phyloP scores from a whole-genome alignment of 306 rosid genomes.

The Corylus avellana region DNA sequence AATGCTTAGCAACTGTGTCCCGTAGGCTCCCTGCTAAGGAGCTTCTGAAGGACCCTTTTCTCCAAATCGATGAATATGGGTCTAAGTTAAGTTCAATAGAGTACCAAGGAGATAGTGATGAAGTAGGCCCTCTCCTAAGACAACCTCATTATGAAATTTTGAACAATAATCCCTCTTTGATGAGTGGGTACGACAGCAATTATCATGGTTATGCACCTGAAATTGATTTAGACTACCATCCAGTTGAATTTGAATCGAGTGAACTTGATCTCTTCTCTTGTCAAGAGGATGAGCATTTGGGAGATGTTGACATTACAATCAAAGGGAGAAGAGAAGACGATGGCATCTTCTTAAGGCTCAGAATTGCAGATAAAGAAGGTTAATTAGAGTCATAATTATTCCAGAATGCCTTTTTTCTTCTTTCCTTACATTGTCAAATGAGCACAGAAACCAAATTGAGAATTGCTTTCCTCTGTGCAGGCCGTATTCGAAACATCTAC shows the following conservation, averaged over 20 bases:
- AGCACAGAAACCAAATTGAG: constrained; percentile 18
- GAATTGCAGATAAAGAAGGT: constrained; percentile 94
- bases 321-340: constrained; percentile 75
- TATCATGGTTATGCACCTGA: constrained; percentile 48
- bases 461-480: constrained; percentile 39
- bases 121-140: constrained; percentile 47
- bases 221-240: constrained; percentile 45
- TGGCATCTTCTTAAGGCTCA: constrained; percentile 83
- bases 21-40: constrained; percentile 80
- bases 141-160: constrained; percentile 51
- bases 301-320: constrained; percentile 64
- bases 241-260: constrained; percentile 38
- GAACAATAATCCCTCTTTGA: constrained; percentile 35
- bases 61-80: constrained; percentile 67
- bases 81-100: constrained; percentile 45
- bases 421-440: background rate
- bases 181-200: constrained; percentile 44
- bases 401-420: constrained; percentile 14
- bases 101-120: constrained; percentile 56
- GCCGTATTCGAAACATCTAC: constrained; percentile 86
- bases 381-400: constrained; percentile 25
- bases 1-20: constrained; percentile 82
- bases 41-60: constrained; percentile 86
- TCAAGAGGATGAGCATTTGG: constrained; percentile 69
- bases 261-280: constrained; percentile 71